phyloP scores from a whole-genome alignment of 352 stramenopile genomes.

The Blastocystis hominis region DNA sequence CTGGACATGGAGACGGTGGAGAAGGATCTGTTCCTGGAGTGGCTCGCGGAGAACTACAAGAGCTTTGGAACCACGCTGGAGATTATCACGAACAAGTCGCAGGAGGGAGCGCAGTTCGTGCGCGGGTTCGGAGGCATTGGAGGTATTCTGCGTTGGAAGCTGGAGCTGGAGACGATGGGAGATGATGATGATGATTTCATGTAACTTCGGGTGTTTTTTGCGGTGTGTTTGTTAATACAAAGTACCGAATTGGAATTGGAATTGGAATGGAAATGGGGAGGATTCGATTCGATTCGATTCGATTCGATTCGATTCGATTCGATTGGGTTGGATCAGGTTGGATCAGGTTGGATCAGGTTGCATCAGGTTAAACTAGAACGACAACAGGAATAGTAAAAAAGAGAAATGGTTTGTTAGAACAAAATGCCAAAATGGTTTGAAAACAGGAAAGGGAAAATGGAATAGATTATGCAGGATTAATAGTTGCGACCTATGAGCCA shows the following conservation, averaged over 20 bases:
- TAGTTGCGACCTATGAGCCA: neutral
- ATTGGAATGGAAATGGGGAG: too few relatives aligned
- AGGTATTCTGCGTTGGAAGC: conserved; percentile 93
- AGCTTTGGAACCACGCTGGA: conserved; percentile 92
- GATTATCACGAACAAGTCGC: conserved; percentile 90
- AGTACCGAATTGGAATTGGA: neutral
- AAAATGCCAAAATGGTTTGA: too few relatives aligned
- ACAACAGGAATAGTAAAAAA: too few relatives aligned
- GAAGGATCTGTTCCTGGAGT: conserved; percentile 91
- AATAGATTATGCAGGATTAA: too few relatives aligned
- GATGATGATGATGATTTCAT: conserved; percentile 65
- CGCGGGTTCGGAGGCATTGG: conserved; percentile 98
- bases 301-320: too few relatives aligned
- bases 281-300: too few relatives aligned
- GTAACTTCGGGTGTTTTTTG: neutral
- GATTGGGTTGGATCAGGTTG: too few relatives aligned
- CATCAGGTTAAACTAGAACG: too few relatives aligned
- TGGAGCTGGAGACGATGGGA: conserved; percentile 93
- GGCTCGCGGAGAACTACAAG: conserved; percentile 99
- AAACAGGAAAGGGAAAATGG: too few relatives aligned
- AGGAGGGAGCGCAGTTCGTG: conserved; percentile 97
- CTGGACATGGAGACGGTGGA: conserved; percentile 92
- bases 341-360: too few relatives aligned
- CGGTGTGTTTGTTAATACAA: neutral
- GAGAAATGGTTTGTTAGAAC: too few relatives aligned